Evolutionary conservation across 495 filamentous ascomycete species (phyloP).

Genomic region (Penicillium subrubescens): DNA sequence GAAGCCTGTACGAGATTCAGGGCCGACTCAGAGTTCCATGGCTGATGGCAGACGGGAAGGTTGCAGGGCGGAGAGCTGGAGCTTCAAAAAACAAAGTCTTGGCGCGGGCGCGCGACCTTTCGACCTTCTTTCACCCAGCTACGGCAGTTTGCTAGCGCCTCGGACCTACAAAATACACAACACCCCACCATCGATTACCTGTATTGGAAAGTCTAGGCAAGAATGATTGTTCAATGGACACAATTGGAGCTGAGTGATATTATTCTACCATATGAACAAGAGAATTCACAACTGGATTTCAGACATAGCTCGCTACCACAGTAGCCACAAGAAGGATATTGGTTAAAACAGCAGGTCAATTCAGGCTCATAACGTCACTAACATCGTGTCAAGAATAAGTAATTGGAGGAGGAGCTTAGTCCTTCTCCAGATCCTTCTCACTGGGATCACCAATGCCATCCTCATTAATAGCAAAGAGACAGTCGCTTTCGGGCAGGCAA

Average conservation of each 20-base stretch:
- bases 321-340: conserved; percentile 7
- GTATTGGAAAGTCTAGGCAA: neutral
- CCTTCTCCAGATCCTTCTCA: conserved; percentile 93
- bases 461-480: conserved; percentile 94
- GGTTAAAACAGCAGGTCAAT: conserved; percentile 14
- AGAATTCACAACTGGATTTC: neutral
- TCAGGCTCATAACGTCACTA: conserved; percentile 38
- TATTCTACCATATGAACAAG: neutral
- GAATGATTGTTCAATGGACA: neutral
- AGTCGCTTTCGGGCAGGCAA: conserved; percentile 94
- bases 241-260: neutral
- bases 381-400: conserved; percentile 24
- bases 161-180: neutral
- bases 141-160: neutral
- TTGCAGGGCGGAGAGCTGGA: conserved; percentile 44
- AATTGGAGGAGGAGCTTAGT: conserved; percentile 32
- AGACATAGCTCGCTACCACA: neutral
- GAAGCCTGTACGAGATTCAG: conserved; percentile 22
- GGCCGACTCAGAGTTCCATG: conserved; percentile 44
- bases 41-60: conserved; percentile 26
- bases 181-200: neutral
- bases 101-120: conserved; percentile 24
- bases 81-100: conserved; percentile 53
- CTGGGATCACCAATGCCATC: conserved; percentile 95
- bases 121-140: neutral